Evolutionary conservation across 2,329 filamentous ascomycete genomes (phyloP), one percentile per base, ranked within the genome.

Genomic region (Fusarium sp.): DNA sequence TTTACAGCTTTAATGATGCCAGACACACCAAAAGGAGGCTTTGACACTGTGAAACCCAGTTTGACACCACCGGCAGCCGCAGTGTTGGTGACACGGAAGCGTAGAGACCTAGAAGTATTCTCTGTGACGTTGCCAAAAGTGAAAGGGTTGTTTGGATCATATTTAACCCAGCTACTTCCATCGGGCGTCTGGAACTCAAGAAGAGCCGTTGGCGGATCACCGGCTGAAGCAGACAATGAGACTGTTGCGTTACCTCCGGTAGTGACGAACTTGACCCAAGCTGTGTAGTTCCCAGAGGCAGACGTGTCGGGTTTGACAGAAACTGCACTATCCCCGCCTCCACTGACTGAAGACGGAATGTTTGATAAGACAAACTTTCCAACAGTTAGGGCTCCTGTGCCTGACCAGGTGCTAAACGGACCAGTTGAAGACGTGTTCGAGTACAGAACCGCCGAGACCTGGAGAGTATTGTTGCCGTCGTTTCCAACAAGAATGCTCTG

Each of bases 21-120:
- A n/a, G 78, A 69, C 4, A 87, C 80, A 15, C 86, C 87, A 54
- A 86, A 88, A 0, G 88, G 88, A 6, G 87, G 86, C 72, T 90
- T 90, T 0, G 87, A 90, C 4, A 90, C 86, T 0, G 87, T 89
- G 15, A 89, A 76, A 0, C 84, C 86, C 2, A 89, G 80, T 2
- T 77, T 77, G 14, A 85, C 82, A 7, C 81, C 82, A 3, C 83
- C 83, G 0, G 76, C 50, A 0, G 80, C 75, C 6, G 85, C 86
- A 3, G 75, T 80, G 72, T 89, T 90, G 36, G 83, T 87, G 24
- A 89, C 73, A 1, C 87, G 82, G 75, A 90, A 79, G 52, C 81
- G 82, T 5, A 88, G 79, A 6, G 79, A 81, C 1, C 77, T 79
- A 0, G 82, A 83, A 0, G 78, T 82, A 38, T 86, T 86, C 71